These are phyloP conservation scores for Diaporthe citriasiana DNA, from an alignment of 2,329 filamentous ascomycete genomes.

Conservation along the genomic window DNA sequence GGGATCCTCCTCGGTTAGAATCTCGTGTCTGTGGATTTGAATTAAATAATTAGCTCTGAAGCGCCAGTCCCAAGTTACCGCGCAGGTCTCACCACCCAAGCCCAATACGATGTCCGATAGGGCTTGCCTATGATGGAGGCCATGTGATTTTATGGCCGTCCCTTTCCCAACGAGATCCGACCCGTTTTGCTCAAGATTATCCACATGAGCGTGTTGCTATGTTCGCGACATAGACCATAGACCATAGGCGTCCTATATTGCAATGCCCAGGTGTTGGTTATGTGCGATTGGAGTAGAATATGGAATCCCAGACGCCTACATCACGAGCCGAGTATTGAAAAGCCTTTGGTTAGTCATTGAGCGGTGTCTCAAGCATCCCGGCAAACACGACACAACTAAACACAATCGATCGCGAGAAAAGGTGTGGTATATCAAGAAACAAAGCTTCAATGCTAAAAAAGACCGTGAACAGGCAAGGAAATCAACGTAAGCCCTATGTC, in stretches of 20 bases:
- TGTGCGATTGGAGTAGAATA: not conserved
- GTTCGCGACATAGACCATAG: not conserved
- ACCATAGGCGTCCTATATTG: not conserved
- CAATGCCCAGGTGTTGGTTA: not conserved
- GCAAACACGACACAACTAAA: not conserved
- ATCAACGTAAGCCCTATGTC: not conserved
- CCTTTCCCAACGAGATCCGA: no score
- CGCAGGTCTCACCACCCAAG: no score
- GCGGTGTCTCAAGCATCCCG: not conserved
- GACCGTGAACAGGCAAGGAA: constrained; percentile 22
- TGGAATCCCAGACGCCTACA: not conserved
- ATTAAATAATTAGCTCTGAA: no score
- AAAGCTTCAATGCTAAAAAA: constrained; percentile 35
- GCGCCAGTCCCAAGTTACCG: no score
- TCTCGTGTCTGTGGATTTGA: no score
- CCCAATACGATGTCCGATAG: no score
- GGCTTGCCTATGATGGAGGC: no score
- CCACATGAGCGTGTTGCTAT: no score
- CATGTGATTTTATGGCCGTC: no score
- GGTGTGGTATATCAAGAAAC: constrained; percentile 39
- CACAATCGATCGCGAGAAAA: not conserved
- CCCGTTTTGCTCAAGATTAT: no score
- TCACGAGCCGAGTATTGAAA: not conserved
- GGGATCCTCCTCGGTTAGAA: no score
- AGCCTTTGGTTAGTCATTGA: not conserved